Evolutionary conservation across 345 rosid species (phyloP).

Genomic region (Linum trigynum): DNA sequence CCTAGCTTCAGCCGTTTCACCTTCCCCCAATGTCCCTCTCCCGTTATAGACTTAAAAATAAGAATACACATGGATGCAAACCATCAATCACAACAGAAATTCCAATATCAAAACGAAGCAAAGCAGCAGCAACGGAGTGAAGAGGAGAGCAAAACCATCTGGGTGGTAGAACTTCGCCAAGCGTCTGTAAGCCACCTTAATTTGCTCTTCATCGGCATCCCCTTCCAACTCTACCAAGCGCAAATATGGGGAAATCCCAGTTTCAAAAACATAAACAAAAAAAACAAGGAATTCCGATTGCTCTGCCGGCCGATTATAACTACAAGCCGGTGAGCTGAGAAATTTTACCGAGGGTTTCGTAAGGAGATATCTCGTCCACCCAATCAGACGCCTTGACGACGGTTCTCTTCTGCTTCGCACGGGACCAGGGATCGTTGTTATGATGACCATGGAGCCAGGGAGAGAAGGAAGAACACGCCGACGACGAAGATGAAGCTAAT

Average conservation of each 20-base stretch:
- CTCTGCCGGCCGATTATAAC: background rate
- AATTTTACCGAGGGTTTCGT: conserved; percentile 76
- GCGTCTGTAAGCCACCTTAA: conserved; percentile 77
- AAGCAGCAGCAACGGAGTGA: conserved; percentile 2
- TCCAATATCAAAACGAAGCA: background rate
- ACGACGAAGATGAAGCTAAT: conserved; percentile 20
- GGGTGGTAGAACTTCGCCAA: conserved; percentile 94
- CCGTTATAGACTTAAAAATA: conserved; percentile 68
- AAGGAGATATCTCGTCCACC: conserved; percentile 65
- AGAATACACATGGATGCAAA: background rate
- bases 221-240: conserved; percentile 57
- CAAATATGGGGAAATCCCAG: background rate
- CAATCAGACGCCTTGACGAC: conserved; percentile 56
- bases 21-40: conserved; percentile 80
- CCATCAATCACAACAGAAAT: background rate
- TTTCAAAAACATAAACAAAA: background rate
- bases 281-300: background rate
- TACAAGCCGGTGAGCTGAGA: background rate
- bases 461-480: conserved; percentile 29
- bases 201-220: conserved; percentile 76
- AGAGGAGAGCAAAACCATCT: conserved; percentile 52
- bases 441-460: conserved; percentile 30
- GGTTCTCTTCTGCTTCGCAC: conserved; percentile 52
- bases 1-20: conserved; percentile 90
- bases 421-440: conserved; percentile 39